Evolutionary conservation across 371 early-diverging fungal genomes (phyloP).

Genomic region (Basidiobolus heterosporus): DNA sequence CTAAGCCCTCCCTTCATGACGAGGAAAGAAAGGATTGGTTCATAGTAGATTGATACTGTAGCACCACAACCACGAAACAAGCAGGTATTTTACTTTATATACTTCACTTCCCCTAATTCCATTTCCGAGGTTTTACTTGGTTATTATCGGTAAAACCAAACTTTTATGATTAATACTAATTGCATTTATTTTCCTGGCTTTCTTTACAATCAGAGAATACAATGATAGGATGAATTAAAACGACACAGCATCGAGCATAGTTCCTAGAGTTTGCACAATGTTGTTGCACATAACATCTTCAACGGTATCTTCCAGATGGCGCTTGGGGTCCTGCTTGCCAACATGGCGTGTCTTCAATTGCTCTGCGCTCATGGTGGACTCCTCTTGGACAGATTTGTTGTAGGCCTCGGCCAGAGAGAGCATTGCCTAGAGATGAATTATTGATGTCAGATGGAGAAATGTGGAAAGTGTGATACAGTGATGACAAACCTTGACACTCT

Average conservation of each 20-base stretch:
- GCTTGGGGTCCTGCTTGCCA: constrained; percentile 95
- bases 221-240: constrained; percentile 20
- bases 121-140: no score
- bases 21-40: no score
- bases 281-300: constrained; percentile 82
- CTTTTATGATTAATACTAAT: no score
- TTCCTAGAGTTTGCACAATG: constrained; percentile 83
- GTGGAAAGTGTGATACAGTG: background rate
- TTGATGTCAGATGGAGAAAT: background rate
- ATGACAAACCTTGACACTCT: constrained; percentile 54
- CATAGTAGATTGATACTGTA: no score
- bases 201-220: no score
- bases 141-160: no score
- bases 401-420: constrained; percentile 75
- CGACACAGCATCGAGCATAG: constrained; percentile 74
- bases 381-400: constrained; percentile 91
- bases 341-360: constrained; percentile 92
- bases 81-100: no score
- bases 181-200: no score
- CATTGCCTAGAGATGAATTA: constrained; percentile 35
- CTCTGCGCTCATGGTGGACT: constrained; percentile 80
- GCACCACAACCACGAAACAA: no score
- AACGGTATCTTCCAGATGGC: constrained; percentile 84
- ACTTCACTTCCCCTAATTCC: no score
- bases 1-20: no score